Conservation (phyloP, 2,329 filamentous ascomycete genomes). For the Pseudogymnoascus sp. region DNA sequence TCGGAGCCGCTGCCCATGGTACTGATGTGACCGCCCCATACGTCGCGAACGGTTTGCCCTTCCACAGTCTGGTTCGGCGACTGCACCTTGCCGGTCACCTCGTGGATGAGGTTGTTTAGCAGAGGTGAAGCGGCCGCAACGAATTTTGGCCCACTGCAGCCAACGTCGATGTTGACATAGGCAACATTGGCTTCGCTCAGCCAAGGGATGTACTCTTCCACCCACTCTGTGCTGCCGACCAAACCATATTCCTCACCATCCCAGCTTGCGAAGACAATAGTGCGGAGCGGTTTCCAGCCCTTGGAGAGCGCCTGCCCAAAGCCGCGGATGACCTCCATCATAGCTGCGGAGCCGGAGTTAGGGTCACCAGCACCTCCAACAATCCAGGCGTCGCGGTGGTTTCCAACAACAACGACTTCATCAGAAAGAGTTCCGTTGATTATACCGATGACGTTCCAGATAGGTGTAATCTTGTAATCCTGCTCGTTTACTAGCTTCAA, state of each 20-base stretch:
- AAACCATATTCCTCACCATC: constrained; percentile 72
- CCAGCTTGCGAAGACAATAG: constrained; percentile 77
- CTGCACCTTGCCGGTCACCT: constrained; percentile 43
- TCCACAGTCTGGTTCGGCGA: constrained; percentile 30
- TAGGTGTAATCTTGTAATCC: constrained; percentile 69
- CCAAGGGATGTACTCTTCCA: constrained; percentile 75
- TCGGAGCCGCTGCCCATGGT: constrained; percentile 59
- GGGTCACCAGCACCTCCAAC: constrained; percentile 76
- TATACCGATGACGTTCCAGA: constrained; percentile 88
- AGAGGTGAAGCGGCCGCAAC: constrained; percentile 50
- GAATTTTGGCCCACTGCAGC: constrained; percentile 49
- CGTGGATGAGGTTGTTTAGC: constrained; percentile 51
- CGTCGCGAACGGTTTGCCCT: constrained; percentile 32
- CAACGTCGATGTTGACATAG: constrained; percentile 79
- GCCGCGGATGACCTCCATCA: constrained; percentile 70
- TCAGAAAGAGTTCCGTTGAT: constrained; percentile 81
- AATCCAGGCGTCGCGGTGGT: constrained; percentile 86
- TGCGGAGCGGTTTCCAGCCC: constrained; percentile 79
- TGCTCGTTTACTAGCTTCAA: constrained; percentile 72
- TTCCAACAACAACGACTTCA: constrained; percentile 84
- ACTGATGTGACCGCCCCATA: constrained; percentile 44
- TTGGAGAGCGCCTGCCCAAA: constrained; percentile 62
- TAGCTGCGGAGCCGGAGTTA: constrained; percentile 69
- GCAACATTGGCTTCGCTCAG: constrained; percentile 56
- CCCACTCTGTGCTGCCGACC: constrained; percentile 76